A percentile compares a stretch with the other conserved stretches of the same genome.
These are phyloP conservation scores for Spergularia azorica DNA, from an alignment of 179 eudicot species.

Conservation along the genomic window DNA sequence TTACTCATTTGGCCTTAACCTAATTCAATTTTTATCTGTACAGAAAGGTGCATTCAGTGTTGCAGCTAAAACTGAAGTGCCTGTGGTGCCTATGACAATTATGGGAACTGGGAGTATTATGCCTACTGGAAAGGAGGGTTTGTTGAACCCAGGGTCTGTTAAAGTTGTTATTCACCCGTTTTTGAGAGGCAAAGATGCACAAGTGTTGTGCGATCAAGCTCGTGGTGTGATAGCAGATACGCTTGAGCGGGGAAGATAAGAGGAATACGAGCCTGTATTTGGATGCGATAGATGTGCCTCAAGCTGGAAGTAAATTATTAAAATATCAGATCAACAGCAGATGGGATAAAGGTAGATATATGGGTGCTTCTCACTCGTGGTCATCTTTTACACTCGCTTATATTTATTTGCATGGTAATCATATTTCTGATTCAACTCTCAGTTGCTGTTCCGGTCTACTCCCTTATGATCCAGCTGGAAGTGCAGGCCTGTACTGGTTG, in stretches of 20 bases:
- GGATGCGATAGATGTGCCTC: conserved; percentile 1
- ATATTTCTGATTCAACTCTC: neutral
- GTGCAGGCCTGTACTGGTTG: neutral
- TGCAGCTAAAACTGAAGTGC: conserved; percentile 80
- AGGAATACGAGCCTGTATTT: neutral
- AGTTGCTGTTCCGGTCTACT: neutral
- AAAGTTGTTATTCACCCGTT: conserved; percentile 71
- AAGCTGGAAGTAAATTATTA: neutral
- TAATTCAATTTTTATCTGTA: conserved; percentile 23
- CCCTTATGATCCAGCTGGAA: neutral
- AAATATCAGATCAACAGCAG: neutral
- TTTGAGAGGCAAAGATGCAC: conserved; percentile 60
- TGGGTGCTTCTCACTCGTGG: neutral
- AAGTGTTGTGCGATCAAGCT: conserved; percentile 64
- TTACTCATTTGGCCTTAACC: neutral
- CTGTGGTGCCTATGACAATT: conserved; percentile 86
- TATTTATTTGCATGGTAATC: neutral
- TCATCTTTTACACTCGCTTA: neutral
- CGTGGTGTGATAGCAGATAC: conserved; percentile 57
- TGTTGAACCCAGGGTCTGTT: conserved; percentile 64
- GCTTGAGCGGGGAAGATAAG: conserved; percentile 46
- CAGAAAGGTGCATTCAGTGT: conserved; percentile 99
- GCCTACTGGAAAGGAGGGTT: conserved; percentile 83
- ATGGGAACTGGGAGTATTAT: conserved; percentile 89
- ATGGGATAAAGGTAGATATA: conserved; percentile 19